Percentiles rank a stretch among this genome's conserved stretches.
These are phyloP conservation scores for Phytophthora pistaciae DNA, from an alignment of 352 stramenopile species.

Conservation along the genomic window DNA sequence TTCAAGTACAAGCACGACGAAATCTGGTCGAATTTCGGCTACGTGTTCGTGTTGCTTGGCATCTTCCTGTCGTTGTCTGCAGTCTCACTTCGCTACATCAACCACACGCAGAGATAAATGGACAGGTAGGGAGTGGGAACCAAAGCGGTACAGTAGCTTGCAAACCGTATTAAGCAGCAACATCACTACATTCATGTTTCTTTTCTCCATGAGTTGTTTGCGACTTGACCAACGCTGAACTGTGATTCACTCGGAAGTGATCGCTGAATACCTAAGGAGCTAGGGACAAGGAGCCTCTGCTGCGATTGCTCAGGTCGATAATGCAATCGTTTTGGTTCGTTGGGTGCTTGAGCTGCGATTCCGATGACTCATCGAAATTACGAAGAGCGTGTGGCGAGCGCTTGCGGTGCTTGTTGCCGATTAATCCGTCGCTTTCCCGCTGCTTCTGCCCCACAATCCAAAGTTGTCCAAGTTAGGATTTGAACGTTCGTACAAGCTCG, in stretches of 20 bases:
- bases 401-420: constrained; percentile 14
- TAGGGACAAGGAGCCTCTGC: constrained; percentile 4
- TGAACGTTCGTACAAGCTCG: not conserved
- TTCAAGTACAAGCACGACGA: constrained; percentile 33
- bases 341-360: constrained; percentile 20
- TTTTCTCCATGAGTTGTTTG: no score
- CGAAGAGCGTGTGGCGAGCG: constrained; percentile 46
- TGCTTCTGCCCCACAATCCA: constrained; percentile 4
- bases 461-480: not conserved
- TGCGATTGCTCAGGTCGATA: constrained; percentile 8
- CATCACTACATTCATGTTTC: no score
- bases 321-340: not conserved
- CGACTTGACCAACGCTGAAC: no score
- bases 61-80: constrained; percentile 33
- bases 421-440: not conserved
- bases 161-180: no score
- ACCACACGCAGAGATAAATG: constrained; percentile 28
- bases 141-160: no score
- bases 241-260: no score
- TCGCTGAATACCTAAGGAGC: not conserved
- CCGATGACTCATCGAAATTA: constrained; percentile 50
- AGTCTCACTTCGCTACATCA: constrained; percentile 44
- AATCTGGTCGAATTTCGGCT: constrained; percentile 35
- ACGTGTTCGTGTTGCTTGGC: constrained; percentile 29
- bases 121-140: no score